Evolutionary conservation across 2,329 filamentous ascomycete genomes (phyloP), one percentile per base, ranked within the genome.

Genomic region (Lecanicillium sp.): DNA sequence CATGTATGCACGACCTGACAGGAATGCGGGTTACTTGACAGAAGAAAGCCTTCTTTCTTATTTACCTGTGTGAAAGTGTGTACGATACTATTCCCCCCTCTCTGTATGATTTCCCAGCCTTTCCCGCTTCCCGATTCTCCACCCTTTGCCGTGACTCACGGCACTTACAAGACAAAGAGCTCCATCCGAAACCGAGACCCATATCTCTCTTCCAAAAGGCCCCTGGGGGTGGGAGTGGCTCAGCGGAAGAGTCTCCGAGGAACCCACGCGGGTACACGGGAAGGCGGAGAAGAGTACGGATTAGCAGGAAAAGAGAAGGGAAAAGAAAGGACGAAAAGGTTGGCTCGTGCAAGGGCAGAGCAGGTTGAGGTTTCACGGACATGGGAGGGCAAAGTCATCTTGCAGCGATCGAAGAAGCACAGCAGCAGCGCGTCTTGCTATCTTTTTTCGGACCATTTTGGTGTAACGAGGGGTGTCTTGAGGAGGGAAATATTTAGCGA

Each of bases 101-200:
- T n/a, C n/a, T n/a, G n/a, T n/a, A n/a, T n/a, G n/a, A n/a, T 40
- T 33, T 26, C 36, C 36, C 44, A 46, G 44, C 44, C 44, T 46
- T 46, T 46, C 44, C 44, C 44, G 44, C 33, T 37, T 24, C 43
- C 30, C 23, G 3, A n/a, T 33, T 46, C 44, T 40, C 44, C 44
- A 46, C 44, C 44, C 44, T 46, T 32, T 46, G 43, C 43, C 43
- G 43, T 39, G 44, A 39, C 14, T 46, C 44, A 46, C 44, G 44
- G 44, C 44, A 46, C 44, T 46, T 46, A 17, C 35, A 32, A 46
- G 17, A 46, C 44, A 40, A 45, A 20, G 26, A 17, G 17, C 26
- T 26, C 35, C 33, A 32, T 46, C 35, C 44, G 44, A 46, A 36
- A 46, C 44, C 44, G 35, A 46, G 39, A 21, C 14, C 12, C 43